Conservation (phyloP, 352 stramenopile genomes). For the Phytophthora chlamydospora region DNA sequence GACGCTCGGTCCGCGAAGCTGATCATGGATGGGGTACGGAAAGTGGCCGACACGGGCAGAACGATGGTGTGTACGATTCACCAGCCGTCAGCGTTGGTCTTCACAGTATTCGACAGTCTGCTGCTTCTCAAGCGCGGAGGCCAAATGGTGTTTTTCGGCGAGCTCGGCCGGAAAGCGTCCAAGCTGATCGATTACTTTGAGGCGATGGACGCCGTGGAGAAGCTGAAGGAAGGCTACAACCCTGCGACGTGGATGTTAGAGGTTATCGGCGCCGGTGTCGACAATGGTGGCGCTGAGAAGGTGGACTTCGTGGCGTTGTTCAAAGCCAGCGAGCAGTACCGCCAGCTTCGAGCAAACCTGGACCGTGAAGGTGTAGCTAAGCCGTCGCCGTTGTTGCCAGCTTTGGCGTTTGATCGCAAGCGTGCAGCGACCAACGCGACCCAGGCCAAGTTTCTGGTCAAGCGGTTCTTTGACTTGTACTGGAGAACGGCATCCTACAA, state of each 20-base stretch:
- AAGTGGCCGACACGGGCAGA: slow-evolving; percentile 15
- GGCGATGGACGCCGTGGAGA: slow-evolving; percentile 8
- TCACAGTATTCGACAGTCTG: slow-evolving; percentile 15
- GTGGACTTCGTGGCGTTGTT: slow-evolving; percentile 13
- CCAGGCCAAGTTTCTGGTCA: slow-evolving; percentile 15
- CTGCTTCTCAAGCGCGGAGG: slow-evolving; percentile 15
- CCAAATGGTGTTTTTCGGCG: slow-evolving; percentile 20
- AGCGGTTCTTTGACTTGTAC: slow-evolving; percentile 19
- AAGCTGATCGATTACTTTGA: slow-evolving; percentile 19
- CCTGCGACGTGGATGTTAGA: slow-evolving; percentile 18
- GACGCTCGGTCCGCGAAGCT: slow-evolving; percentile 22
- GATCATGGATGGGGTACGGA: slow-evolving; percentile 26
- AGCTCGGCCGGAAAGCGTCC: slow-evolving; percentile 7
- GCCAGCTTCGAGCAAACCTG: slow-evolving; percentile 2
- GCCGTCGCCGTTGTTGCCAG: slow-evolving; percentile 6
- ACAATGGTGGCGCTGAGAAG: background rate
- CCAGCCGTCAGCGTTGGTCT: slow-evolving; percentile 15
- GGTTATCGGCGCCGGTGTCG: slow-evolving; percentile 17
- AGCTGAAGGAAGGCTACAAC: slow-evolving; percentile 7
- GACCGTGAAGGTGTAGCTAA: slow-evolving; percentile 7
- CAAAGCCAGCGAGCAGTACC: slow-evolving; percentile 13
- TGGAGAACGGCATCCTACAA: slow-evolving; percentile 21
- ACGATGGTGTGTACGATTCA: slow-evolving; percentile 14
- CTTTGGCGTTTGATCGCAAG: slow-evolving; percentile 11
- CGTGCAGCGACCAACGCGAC: slow-evolving; percentile 13